Evolutionary conservation across 2,329 filamentous ascomycete genomes (phyloP), one percentile per base, ranked within the genome.

Genomic region (Cercospora sesami): DNA sequence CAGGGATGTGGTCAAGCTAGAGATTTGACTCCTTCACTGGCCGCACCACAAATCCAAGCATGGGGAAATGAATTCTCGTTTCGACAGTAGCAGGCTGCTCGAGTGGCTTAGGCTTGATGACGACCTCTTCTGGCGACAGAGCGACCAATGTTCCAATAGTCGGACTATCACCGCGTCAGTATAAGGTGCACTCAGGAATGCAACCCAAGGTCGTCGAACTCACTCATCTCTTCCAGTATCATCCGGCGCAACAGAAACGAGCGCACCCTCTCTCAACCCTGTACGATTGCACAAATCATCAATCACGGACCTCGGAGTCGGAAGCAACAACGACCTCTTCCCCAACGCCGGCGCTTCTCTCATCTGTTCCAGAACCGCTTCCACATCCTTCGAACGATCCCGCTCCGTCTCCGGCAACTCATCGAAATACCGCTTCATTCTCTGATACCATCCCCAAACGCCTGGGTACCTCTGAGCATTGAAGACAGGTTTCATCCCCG

Each of bases 101-200:
- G 2, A 75, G 67, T 45, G 68, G 67, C 10, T 68, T 63, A 5
- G 80, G 80, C 71, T 74, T 73, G 59, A 81, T 76, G 0, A 81
- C 78, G 1, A 81, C 75, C 66, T 81, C 80, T 60, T 82, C 80
- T 1, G 80, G 78, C 5, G 80, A 79, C 36, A 79, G 67, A n/a
- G 73, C 73, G 0, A 81, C 69, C 65, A 81, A 60, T 4, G 60
- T 75, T 0, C 80, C 80, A 14, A 79, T 60, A 5, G 33, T 39
- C 14, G 80, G 79, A 73, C 71, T 75, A 23, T 18, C 6, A 31
- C 6, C 48, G 30, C 23, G 62, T 71, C 48, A 73, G 66, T 63
- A 31, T 39, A 53, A 8, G 7, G 31, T 30, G 30, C 30, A 51
- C 18, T 2, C 18, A 16, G 28, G 4, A 36, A 39, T 5, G 48